Percentiles rank a stretch among this genome's conserved stretches.
Conservation (phyloP, 176 grass and related monocot species). For the Cymbopogon citratus region DNA sequence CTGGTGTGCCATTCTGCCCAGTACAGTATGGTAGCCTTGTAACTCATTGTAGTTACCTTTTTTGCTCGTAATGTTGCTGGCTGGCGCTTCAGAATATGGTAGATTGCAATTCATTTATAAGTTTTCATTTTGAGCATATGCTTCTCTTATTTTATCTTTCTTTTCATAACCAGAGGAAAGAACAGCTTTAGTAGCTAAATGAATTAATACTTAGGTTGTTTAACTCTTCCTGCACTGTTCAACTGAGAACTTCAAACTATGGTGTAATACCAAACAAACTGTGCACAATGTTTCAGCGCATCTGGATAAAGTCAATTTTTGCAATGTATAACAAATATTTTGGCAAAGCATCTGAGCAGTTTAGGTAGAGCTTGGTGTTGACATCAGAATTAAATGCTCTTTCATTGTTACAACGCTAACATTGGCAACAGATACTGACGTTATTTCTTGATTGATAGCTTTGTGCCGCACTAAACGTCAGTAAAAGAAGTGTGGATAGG, state of each 20-base stretch:
- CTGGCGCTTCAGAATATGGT: not conserved
- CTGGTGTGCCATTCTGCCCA: not conserved
- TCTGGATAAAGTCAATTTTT: not conserved
- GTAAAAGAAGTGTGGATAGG: constrained; percentile 93
- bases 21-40: not conserved
- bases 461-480: constrained; percentile 74
- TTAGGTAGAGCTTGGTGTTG: not conserved
- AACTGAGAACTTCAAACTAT: not conserved
- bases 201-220: not conserved
- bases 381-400: constrained; percentile 6
- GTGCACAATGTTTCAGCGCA: not conserved
- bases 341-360: constrained; percentile 2
- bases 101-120: not conserved
- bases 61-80: not conserved
- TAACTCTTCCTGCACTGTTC: not conserved
- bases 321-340: not conserved
- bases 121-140: not conserved
- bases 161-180: constrained; percentile 7
- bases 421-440: constrained; percentile 12
- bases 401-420: not conserved
- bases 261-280: not conserved
- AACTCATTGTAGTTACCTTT: not conserved
- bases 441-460: constrained; percentile 57
- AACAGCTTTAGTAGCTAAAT: constrained; percentile 12
- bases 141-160: not conserved